Evolutionary conservation across 768 basidiomycete genomes (phyloP).

Genomic region (Phylloporus sp.): DNA sequence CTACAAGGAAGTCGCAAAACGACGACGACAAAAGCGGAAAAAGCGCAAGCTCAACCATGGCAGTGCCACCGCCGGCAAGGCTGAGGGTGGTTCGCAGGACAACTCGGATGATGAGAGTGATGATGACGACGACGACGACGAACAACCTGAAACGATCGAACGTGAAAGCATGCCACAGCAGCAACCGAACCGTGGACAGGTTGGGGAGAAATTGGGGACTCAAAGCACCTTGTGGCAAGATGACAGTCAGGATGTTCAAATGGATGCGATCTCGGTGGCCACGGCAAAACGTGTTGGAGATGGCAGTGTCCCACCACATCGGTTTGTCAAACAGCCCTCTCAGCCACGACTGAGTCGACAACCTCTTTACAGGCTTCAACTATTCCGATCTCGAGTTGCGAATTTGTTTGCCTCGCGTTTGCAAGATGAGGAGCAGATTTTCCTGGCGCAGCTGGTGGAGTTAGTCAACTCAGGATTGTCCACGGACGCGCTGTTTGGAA

Average conservation of each 20-base stretch:
- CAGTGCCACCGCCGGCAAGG: slow-evolving; percentile 47
- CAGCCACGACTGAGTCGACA: background rate
- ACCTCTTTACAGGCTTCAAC: slow-evolving; percentile 49
- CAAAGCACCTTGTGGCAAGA: slow-evolving; percentile 65
- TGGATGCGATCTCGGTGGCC: slow-evolving; percentile 47
- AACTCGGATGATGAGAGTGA: slow-evolving; percentile 35
- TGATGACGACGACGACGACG: slow-evolving; percentile 48
- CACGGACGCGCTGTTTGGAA: slow-evolving; percentile 69
- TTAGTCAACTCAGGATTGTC: slow-evolving; percentile 74
- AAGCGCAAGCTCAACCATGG: slow-evolving; percentile 83
- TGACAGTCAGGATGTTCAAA: slow-evolving; percentile 61
- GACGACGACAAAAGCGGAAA: slow-evolving; percentile 63
- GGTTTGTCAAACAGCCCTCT: slow-evolving; percentile 43
- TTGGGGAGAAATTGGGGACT: slow-evolving; percentile 29
- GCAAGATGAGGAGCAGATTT: slow-evolving; percentile 75
- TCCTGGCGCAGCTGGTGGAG: slow-evolving; percentile 65
- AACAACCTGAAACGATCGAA: slow-evolving; percentile 33
- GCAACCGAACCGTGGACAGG: slow-evolving; percentile 21
- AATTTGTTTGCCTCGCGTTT: slow-evolving; percentile 62
- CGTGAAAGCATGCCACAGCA: slow-evolving; percentile 50
- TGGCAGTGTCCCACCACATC: slow-evolving; percentile 48
- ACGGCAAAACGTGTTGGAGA: slow-evolving; percentile 36
- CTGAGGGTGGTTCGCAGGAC: slow-evolving; percentile 42
- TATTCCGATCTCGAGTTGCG: slow-evolving; percentile 80
- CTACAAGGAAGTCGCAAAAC: slow-evolving; percentile 93